phyloP scores from a whole-genome alignment of 2,329 filamentous ascomycete species.

The Diplodia scrobiculata region DNA sequence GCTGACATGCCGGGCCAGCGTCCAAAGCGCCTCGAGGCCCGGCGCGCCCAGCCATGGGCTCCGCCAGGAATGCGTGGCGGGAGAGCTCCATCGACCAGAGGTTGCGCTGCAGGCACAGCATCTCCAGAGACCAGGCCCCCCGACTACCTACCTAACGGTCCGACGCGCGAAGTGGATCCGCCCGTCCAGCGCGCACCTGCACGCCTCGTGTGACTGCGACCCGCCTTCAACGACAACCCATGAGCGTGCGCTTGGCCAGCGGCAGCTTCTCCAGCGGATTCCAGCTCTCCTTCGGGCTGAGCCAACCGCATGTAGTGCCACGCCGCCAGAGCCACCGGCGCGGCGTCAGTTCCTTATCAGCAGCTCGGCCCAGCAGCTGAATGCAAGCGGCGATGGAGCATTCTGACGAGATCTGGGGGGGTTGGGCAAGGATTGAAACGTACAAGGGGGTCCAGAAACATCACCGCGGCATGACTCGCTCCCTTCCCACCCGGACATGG shows the following conservation, averaged over 20 bases:
- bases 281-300: background rate
- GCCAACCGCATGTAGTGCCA: slow-evolving; percentile 11
- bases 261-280: background rate
- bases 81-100: background rate
- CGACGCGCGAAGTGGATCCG: slow-evolving; percentile 27
- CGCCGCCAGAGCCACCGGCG: slow-evolving; percentile 4
- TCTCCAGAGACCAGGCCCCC: slow-evolving; percentile 20
- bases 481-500: slow-evolving; percentile 8
- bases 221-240: background rate
- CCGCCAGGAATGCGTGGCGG: slow-evolving; percentile 6
- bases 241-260: background rate
- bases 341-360: background rate
- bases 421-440: slow-evolving; percentile 16
- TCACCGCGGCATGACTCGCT: slow-evolving; percentile 17
- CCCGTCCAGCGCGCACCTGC: slow-evolving; percentile 13
- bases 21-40: background rate
- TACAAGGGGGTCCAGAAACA: slow-evolving; percentile 19
- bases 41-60: background rate
- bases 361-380: background rate
- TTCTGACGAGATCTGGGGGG: background rate
- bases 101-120: slow-evolving; percentile 16
- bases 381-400: background rate
- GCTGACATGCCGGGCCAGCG: background rate
- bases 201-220: slow-evolving; percentile 11
- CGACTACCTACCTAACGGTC: slow-evolving; percentile 15